Evolutionary conservation across 164 flowering plant species (phyloP).

Genomic region (Magnolia sinica): DNA sequence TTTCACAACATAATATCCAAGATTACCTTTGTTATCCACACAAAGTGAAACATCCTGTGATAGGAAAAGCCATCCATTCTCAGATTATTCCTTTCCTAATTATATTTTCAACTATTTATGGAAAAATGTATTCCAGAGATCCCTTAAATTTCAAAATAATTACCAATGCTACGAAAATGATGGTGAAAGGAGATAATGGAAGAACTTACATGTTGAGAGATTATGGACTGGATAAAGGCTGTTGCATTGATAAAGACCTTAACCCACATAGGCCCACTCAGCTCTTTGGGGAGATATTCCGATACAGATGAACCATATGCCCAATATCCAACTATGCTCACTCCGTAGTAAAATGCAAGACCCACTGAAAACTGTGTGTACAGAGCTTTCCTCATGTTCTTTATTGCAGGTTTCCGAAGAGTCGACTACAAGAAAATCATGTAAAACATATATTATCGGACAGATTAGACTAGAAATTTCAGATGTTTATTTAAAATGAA

Average conservation of each 20-base stretch:
- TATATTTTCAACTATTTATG: constrained; percentile 43
- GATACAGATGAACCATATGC: constrained; percentile 54
- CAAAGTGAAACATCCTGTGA: too few species aligned
- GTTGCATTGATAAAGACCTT: constrained; percentile 38
- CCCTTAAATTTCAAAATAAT: constrained; percentile 54
- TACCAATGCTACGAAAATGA: constrained; percentile 47
- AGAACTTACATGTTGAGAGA: constrained; percentile 52
- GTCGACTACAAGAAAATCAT: constrained; percentile 43
- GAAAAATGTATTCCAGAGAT: constrained; percentile 39
- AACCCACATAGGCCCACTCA: constrained; percentile 52
- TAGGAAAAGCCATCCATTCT: constrained; percentile 13
- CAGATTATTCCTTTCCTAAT: constrained; percentile 41
- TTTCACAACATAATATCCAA: too few species aligned
- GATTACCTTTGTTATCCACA: too few species aligned
- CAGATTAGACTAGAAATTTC: too few species aligned
- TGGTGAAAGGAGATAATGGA: constrained; percentile 35
- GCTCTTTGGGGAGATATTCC: constrained; percentile 42
- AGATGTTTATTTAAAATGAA: too few species aligned
- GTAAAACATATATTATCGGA: too few species aligned
- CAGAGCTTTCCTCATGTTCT: constrained; percentile 59
- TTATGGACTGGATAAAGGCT: constrained; percentile 42
- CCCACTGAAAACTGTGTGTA: constrained; percentile 44
- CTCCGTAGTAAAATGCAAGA: constrained; percentile 45
- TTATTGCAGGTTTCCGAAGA: constrained; percentile 42
- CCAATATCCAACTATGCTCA: constrained; percentile 57